Base-by-base conservation (phyloP, 306 rosid species). In the Sophora flavescens region DNA sequence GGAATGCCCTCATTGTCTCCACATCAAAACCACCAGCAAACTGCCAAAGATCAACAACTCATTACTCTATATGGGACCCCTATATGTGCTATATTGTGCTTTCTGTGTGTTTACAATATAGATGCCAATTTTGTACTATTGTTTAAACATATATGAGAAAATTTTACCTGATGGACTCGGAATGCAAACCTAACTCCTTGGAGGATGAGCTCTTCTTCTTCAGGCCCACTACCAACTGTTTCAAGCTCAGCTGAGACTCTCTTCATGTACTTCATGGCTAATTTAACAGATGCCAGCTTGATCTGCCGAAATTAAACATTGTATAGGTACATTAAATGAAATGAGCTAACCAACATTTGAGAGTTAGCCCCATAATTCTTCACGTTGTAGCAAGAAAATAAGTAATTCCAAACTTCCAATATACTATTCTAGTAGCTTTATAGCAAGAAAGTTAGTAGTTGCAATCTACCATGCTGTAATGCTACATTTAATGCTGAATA, bases 191-290 rank as follows among this genome's bases (percentile, higher is more conserved):
- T 77, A 76, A 96, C 97, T 8, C 97, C 96, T 75, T 91, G 99
- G 54, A 96, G 92, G 1, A 96, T 96, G 61, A 96, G 87, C 84
- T 96, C 99, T 84, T 96, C 98, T 77, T 96, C 99, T 75, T 96
- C 99, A 1, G 96, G 98, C 70, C 97, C 90, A 63, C 98, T 88
- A 1, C 88, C 96, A 13, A 80, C 94, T n/a, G 85, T 71, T 76
- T 92, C 99, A 2, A 96, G 99, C 89, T 89, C 99, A 0, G 97
- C 98, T 12, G 98, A 96, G 33, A 92, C 98, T 76, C 98, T 92
- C 79, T 86, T 92, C 98, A 96, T 91, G 82, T 87, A 96, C 89
- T 92, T 96, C 98, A 91, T 86, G 57, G 99, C 98, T 85, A 96
- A 80, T 75, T 92, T 96, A 52, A 92, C 97, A 0, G 98, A 96